Base-by-base conservation (phyloP, 345 rosid genomes). In the Euclidium syriacum region DNA sequence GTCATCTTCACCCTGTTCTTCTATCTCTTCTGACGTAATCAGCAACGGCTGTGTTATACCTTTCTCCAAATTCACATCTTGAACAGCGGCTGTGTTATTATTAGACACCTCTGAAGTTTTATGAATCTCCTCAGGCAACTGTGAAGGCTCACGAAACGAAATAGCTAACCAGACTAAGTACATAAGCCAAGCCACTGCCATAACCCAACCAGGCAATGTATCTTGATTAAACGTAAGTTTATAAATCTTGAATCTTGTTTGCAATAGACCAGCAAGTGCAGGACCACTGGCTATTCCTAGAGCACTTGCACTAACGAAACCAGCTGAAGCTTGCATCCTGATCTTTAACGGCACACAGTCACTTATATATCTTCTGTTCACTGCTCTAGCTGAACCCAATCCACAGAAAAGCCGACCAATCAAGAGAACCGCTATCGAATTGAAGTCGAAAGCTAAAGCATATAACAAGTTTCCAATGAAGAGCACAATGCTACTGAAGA, bases 251-350 rank as follows among this genome's bases (percentile, higher is more conserved):
- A 94, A 94, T 54, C 80, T 77, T 3, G 67, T 80, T 66, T 94
- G 99, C 51, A 94, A 83, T 52, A 94, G 35, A 65, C 96, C 99
- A 65, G 97, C 97, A 71, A 94, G 87, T 44, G 95, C 97, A 48
- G 99, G 99, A 76, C 99, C 99, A 75, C 95, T 87, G 18, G 99
- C 99, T 97, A 94, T 90, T 65, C 99, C 97, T n/a, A 94, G 74
- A 68, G 99, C 99, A 85, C 99, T 94, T 62, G 99, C 99, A 78
- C 99, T 94, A 36, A 94, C 99, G 78, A 94, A 94, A 60, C 91
- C 99, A 0, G 99, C 97, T 8, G 99, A 94, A 68, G 99, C 96
- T 63, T 94, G 95, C 99, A 94, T 81, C 30, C 99, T 90, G 44
- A 85, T 71, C 75, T 76, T 90, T 64, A 84, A 73, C 6, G 99